Percentiles rank a stretch among this genome's conserved stretches.
Conservation (phyloP, 2,329 filamentous ascomycete species). For the Tolypocladium pustulatum region DNA sequence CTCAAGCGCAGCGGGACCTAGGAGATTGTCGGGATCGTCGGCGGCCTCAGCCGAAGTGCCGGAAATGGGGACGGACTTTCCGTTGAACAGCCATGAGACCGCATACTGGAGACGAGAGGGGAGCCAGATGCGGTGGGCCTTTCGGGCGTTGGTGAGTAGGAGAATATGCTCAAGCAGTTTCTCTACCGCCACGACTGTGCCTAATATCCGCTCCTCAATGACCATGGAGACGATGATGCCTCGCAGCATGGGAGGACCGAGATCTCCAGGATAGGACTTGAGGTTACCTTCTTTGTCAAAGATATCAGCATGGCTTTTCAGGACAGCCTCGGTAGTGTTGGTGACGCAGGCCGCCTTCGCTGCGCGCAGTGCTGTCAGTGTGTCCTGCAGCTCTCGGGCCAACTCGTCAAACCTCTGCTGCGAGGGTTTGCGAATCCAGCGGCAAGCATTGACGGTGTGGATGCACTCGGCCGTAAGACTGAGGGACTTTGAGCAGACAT, state of each 20-base stretch:
- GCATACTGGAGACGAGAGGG: conserved; percentile 28
- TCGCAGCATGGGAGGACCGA: conserved; percentile 17
- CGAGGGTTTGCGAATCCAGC: conserved; percentile 16
- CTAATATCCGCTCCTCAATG: conserved; percentile 31
- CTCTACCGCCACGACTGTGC: conserved; percentile 15
- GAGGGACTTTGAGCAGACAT: conserved; percentile 12
- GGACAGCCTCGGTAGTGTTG: conserved; percentile 27
- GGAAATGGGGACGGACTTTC: conserved; percentile 9
- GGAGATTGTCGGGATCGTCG: conserved; percentile 8
- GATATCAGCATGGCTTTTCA: conserved; percentile 26
- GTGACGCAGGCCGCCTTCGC: conserved; percentile 14
- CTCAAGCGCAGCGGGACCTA: conserved; percentile 16
- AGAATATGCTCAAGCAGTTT: conserved; percentile 24
- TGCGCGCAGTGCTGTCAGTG: conserved; percentile 14
- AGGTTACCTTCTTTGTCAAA: conserved; percentile 30
- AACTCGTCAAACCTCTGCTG: conserved; percentile 12
- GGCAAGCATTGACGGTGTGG: conserved; percentile 15
- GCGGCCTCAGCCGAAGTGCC: conserved; percentile 7
- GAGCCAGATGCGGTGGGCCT: conserved; percentile 27
- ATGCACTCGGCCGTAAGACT: conserved; percentile 13
- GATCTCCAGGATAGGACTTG: conserved; percentile 11
- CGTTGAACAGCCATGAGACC: conserved; percentile 24
- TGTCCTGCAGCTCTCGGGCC: conserved; percentile 7
- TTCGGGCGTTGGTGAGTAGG: conserved; percentile 23
- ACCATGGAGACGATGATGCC: conserved; percentile 36